Percentiles rank a stretch among this genome's conserved stretches.
Evolutionary conservation across 2,329 filamentous ascomycete genomes (phyloP).

Genomic region (Hymenoscyphus repandus): DNA sequence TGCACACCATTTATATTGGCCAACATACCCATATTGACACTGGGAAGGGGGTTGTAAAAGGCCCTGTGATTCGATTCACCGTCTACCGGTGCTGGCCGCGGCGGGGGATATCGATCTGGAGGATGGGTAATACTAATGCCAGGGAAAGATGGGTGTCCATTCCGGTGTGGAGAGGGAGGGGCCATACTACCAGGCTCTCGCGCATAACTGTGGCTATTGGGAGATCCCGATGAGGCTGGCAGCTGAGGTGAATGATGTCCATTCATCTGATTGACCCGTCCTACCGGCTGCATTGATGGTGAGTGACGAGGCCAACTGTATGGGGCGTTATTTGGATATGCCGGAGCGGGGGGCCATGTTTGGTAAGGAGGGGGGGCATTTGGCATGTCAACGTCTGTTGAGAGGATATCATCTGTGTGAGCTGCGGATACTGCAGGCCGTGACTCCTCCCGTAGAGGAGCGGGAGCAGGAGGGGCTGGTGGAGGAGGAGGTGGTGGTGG

Average conservation of each 20-base stretch:
- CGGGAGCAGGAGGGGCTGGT: slow-evolving; percentile 10
- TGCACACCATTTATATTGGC: slow-evolving; percentile 33
- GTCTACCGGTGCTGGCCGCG: too few relatives aligned
- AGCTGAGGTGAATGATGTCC: slow-evolving; percentile 32
- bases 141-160: slow-evolving; percentile 30
- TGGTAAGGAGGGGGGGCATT: slow-evolving; percentile 23
- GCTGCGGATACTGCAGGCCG: slow-evolving; percentile 23
- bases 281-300: slow-evolving; percentile 40
- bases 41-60: slow-evolving; percentile 36
- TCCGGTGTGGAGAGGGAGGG: slow-evolving; percentile 40
- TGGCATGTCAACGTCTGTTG: slow-evolving; percentile 27
- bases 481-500: slow-evolving; percentile 3
- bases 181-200: slow-evolving; percentile 19
- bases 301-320: slow-evolving; percentile 47
- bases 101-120: slow-evolving; percentile 12
- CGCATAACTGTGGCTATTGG: slow-evolving; percentile 19
- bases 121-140: slow-evolving; percentile 33
- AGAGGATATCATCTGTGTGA: slow-evolving; percentile 22
- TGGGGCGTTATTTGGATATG: slow-evolving; percentile 34
- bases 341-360: slow-evolving; percentile 33
- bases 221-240: slow-evolving; percentile 26
- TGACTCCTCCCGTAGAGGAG: slow-evolving; percentile 15
- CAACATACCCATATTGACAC: slow-evolving; percentile 38
- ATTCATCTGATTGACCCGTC: slow-evolving; percentile 46
- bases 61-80: too few relatives aligned